Evolutionary conservation across 176 grass and related monocot genomes (phyloP).

Genomic region (Eleusine indica): DNA sequence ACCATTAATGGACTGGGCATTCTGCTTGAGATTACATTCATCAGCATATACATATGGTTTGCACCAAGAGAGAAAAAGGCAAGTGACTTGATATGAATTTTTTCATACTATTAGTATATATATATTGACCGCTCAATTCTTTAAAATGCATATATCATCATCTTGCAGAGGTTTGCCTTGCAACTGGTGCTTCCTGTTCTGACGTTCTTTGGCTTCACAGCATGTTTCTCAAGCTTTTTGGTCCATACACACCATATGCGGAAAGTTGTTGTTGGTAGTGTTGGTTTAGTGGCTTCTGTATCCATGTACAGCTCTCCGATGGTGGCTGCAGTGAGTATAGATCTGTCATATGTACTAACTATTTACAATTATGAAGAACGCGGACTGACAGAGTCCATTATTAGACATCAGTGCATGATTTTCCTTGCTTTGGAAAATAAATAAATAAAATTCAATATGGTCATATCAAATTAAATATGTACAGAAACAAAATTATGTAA

Average conservation of each 20-base stretch:
- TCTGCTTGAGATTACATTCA: conserved; percentile 61
- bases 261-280: conserved; percentile 59
- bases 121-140: neutral
- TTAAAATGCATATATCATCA: neutral
- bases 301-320: conserved; percentile 76
- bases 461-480: too few relatives aligned
- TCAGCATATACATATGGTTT: conserved; percentile 61
- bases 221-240: conserved; percentile 36
- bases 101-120: neutral
- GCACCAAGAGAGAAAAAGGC: conserved; percentile 52
- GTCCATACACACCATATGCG: conserved; percentile 45
- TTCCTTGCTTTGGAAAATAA: too few relatives aligned
- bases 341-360: neutral
- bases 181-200: conserved; percentile 45
- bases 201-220: conserved; percentile 43
- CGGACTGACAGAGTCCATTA: too few relatives aligned
- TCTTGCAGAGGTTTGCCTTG: conserved; percentile 53
- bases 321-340: conserved; percentile 49
- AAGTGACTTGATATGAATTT: conserved; percentile 13
- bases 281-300: conserved; percentile 67
- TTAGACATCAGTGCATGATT: too few relatives aligned
- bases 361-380: too few relatives aligned
- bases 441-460: too few relatives aligned
- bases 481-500: too few relatives aligned
- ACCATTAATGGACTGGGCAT: conserved; percentile 70